Conservation (phyloP, 164 flowering plant species). For the Amborella trichopoda region DNA sequence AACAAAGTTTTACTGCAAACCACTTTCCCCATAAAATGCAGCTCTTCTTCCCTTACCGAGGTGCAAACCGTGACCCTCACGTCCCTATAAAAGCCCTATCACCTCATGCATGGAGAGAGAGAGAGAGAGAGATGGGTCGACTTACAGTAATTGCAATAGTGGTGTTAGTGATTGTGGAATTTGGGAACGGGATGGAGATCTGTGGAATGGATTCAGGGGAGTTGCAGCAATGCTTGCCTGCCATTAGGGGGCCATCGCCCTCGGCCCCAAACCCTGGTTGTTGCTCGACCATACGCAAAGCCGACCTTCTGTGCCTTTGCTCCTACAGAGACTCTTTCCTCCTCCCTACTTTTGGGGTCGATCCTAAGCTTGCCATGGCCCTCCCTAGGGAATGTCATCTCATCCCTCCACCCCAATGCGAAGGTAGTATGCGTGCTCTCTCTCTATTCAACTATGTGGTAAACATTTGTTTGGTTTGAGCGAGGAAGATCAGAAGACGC, state of each 20-base stretch:
- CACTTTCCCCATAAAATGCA: too few species aligned
- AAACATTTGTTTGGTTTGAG: too few species aligned
- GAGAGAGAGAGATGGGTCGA: slow-evolving; percentile 9
- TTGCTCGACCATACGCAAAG: slow-evolving; percentile 23
- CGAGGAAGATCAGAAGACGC: too few species aligned
- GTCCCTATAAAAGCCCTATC: too few species aligned
- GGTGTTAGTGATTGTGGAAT: slow-evolving; percentile 9
- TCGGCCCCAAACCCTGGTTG: slow-evolving; percentile 31
- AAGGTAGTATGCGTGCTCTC: too few species aligned
- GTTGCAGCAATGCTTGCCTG: slow-evolving; percentile 33
- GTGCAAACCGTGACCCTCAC: too few species aligned
- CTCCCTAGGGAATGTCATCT: slow-evolving; percentile 37
- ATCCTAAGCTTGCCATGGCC: slow-evolving; percentile 35
- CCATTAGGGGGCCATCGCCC: slow-evolving; percentile 27
- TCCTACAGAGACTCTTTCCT: slow-evolving; percentile 20
- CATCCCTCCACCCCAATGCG: slow-evolving; percentile 22
- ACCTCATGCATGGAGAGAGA: too few species aligned
- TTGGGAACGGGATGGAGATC: slow-evolving; percentile 15
- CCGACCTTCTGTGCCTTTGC: slow-evolving; percentile 41
- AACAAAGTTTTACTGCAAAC: too few species aligned
- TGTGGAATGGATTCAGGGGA: slow-evolving; percentile 33
- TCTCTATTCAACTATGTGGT: too few species aligned
- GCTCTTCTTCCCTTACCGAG: too few species aligned
- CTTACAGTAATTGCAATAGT: not conserved
- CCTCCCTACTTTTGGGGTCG: slow-evolving; percentile 31